Percentiles rank a stretch among this genome's conserved stretches.
phyloP scores from a whole-genome alignment of 2,329 filamentous ascomycete genomes.

The Simplicillium aogashimaense region DNA sequence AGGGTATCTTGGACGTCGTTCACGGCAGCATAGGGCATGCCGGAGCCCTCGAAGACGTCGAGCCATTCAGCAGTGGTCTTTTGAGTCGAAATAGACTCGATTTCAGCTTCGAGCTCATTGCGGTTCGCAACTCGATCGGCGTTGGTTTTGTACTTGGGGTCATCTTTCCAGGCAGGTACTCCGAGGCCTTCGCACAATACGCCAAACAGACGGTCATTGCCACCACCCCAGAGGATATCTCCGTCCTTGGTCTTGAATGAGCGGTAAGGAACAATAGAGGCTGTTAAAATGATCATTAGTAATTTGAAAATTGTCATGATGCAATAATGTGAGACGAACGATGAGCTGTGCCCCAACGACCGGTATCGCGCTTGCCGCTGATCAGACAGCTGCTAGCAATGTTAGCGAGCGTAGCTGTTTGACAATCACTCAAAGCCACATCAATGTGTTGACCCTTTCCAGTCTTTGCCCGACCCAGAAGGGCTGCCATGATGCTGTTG shows the following conservation, averaged over 20 bases:
- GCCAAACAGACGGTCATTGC: constrained; percentile 61
- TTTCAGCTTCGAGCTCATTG: constrained; percentile 64
- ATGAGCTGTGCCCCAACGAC: constrained; percentile 93
- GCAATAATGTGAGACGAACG: constrained; percentile 42
- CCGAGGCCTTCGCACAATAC: constrained; percentile 52
- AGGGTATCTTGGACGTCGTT: constrained; percentile 85
- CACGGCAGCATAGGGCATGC: constrained; percentile 86
- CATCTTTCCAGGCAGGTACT: constrained; percentile 47
- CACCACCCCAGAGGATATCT: constrained; percentile 60
- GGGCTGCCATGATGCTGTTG: constrained; percentile 89
- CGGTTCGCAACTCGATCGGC: constrained; percentile 59
- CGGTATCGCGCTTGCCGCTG: constrained; percentile 76
- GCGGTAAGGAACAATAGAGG: constrained; percentile 94
- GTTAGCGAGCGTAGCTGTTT: constrained; percentile 90
- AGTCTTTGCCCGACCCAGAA: constrained; percentile 65
- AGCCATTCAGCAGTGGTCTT: constrained; percentile 88
- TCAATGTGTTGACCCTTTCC: constrained; percentile 88
- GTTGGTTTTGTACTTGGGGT: constrained; percentile 52
- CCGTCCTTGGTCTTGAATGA: constrained; percentile 68
- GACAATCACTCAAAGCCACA: constrained; percentile 83
- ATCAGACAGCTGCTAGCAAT: constrained; percentile 88
- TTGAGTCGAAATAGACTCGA: constrained; percentile 63
- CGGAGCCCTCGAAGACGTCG: constrained; percentile 74
- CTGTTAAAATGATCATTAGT: constrained; percentile 28
- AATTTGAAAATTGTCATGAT: too few species aligned